Percentiles rank a stretch among this genome's conserved stretches.
Evolutionary conservation across 352 stramenopile species (phyloP).

Genomic region (Pythium diclinum): DNA sequence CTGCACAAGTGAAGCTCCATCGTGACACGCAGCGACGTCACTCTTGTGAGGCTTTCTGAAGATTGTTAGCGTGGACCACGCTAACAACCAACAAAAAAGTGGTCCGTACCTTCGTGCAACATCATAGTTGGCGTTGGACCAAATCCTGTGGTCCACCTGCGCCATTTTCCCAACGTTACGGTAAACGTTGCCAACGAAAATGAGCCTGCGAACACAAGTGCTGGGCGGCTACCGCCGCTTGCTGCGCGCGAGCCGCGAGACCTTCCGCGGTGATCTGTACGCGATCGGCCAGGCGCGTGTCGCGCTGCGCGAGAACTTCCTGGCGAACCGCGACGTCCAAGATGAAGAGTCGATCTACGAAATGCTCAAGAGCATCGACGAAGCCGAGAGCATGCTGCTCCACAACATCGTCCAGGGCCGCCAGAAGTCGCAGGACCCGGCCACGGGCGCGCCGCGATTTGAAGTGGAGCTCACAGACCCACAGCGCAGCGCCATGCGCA

Average conservation of each 20-base stretch:
- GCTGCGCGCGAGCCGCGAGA: constrained; percentile 64
- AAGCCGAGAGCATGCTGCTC: constrained; percentile 82
- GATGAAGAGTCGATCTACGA: constrained; percentile 52
- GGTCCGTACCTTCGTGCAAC: neutral
- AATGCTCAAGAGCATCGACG: constrained; percentile 71
- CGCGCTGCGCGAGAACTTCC: constrained; percentile 70
- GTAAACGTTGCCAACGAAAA: constrained; percentile 13
- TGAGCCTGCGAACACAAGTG: constrained; percentile 59
- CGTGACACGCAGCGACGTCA: neutral
- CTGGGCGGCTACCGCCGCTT: constrained; percentile 75
- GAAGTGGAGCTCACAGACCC: constrained; percentile 80
- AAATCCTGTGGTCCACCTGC: constrained; percentile 16
- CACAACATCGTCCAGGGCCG: constrained; percentile 83
- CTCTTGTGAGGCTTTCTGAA: neutral
- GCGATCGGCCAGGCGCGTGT: constrained; percentile 55
- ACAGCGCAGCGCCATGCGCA: constrained; percentile 68
- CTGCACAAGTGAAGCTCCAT: neutral
- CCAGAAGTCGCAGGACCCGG: constrained; percentile 40
- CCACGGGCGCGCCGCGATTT: constrained; percentile 39
- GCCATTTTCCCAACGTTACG: neutral
- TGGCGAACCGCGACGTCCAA: constrained; percentile 51
- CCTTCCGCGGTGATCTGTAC: constrained; percentile 69
- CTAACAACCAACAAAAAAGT: neutral
- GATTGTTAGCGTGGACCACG: constrained; percentile 9
- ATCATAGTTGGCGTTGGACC: neutral